phyloP scores from a whole-genome alignment of 371 early-diverging fungal species.

The Haplosporangium sp. region DNA sequence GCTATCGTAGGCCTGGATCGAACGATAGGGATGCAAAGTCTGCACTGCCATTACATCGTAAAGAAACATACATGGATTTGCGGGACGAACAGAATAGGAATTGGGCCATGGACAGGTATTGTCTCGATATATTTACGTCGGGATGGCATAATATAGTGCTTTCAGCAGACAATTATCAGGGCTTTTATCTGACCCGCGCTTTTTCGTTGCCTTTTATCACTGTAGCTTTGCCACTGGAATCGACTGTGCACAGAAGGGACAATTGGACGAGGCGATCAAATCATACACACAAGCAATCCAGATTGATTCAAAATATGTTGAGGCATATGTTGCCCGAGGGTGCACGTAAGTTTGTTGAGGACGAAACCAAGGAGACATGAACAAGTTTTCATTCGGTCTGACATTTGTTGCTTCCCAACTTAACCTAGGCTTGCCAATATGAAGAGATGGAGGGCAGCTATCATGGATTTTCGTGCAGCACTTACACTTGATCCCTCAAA shows the following conservation, averaged over 20 bases:
- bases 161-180: no score
- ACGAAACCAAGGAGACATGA: no score
- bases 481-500: constrained; percentile 33
- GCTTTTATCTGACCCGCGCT: not conserved
- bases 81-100: constrained; percentile 51
- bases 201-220: no score
- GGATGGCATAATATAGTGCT: not conserved
- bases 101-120: constrained; percentile 54
- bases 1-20: constrained; percentile 14
- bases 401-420: not conserved
- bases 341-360: constrained; percentile 45
- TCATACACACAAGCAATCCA: constrained; percentile 49
- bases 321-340: constrained; percentile 49
- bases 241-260: constrained; percentile 34
- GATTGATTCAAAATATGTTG: constrained; percentile 40
- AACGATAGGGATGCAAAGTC: constrained; percentile 32
- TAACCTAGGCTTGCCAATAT: constrained; percentile 28
- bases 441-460: constrained; percentile 32
- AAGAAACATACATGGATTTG: constrained; percentile 47
- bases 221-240: constrained; percentile 41
- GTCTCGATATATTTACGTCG: not conserved
- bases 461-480: constrained; percentile 52
- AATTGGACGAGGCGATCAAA: constrained; percentile 44
- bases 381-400: not conserved
- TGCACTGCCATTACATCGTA: constrained; percentile 35